phyloP scores from a whole-genome alignment of 2,329 filamentous ascomycete genomes.

The Scleromitrula shiraiana region DNA sequence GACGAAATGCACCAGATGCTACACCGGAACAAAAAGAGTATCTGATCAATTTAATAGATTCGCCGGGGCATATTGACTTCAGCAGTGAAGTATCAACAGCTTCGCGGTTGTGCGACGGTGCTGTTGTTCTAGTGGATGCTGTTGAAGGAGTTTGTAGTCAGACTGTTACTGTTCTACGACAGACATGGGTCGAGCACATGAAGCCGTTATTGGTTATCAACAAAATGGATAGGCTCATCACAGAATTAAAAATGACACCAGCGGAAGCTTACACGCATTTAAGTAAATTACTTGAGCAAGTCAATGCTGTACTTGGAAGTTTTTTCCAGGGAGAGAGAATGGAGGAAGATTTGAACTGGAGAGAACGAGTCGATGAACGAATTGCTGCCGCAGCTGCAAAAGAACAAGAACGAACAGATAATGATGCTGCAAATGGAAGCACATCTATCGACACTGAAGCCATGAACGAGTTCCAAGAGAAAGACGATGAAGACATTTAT shows the following conservation, averaged over 20 bases:
- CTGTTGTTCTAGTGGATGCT: slow-evolving; percentile 88
- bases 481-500: slow-evolving; percentile 93
- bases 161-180: slow-evolving; percentile 90
- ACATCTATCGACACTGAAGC: slow-evolving; percentile 41
- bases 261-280: slow-evolving; percentile 83
- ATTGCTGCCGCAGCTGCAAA: slow-evolving; percentile 63
- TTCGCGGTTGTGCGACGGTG: slow-evolving; percentile 87
- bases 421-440: slow-evolving; percentile 24
- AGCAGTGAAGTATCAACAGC: slow-evolving; percentile 97
- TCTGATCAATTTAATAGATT: slow-evolving; percentile 95
- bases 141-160: slow-evolving; percentile 98
- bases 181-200: slow-evolving; percentile 92
- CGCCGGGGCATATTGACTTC: slow-evolving; percentile 96
- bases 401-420: slow-evolving; percentile 39
- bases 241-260: slow-evolving; percentile 89
- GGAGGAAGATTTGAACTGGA: slow-evolving; percentile 96
- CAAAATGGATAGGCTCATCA: slow-evolving; percentile 93
- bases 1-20: slow-evolving; percentile 61
- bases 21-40: slow-evolving; percentile 75
- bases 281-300: slow-evolving; percentile 83
- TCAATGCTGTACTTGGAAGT: slow-evolving; percentile 93
- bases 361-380: slow-evolving; percentile 83
- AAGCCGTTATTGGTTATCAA: slow-evolving; percentile 95
- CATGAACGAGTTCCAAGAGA: slow-evolving; percentile 72
- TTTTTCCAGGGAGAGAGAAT: slow-evolving; percentile 98